phyloP scores from a whole-genome alignment of 495 filamentous ascomycete species.

The Talaromyces liani region DNA sequence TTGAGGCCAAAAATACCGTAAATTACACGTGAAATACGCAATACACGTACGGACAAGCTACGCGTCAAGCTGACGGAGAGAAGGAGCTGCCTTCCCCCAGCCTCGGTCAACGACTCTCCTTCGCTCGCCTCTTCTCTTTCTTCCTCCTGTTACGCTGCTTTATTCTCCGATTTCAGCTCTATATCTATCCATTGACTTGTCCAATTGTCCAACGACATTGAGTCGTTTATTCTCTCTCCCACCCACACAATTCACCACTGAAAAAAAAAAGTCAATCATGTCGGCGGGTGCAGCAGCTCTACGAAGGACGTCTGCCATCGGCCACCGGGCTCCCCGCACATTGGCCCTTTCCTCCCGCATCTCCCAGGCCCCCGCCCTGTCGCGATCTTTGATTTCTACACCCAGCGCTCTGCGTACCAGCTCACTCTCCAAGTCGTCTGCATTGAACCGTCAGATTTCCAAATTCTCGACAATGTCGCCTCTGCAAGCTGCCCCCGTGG shows the following conservation, averaged over 20 bases:
- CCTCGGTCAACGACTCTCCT: not conserved
- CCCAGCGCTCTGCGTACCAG: slow-evolving; percentile 14
- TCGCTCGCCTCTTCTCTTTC: not conserved
- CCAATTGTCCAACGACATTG: not conserved
- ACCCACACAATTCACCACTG: not conserved
- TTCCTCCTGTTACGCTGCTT: not conserved
- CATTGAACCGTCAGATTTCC: slow-evolving; percentile 17
- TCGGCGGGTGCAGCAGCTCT: slow-evolving; percentile 20
- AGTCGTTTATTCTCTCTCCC: not conserved
- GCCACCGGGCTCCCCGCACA: slow-evolving; percentile 44
- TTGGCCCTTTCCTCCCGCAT: slow-evolving; percentile 30
- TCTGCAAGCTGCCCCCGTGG: slow-evolving; percentile 31
- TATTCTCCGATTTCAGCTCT: slow-evolving; percentile 1
- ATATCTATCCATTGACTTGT: not conserved
- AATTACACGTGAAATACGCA: not conserved
- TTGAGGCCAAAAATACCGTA: not conserved
- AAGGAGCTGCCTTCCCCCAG: not conserved
- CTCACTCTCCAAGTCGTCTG: not conserved
- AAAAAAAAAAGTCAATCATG: not conserved
- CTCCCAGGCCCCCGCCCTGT: slow-evolving; percentile 26
- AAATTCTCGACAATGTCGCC: slow-evolving; percentile 43
- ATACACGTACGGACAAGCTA: not conserved
- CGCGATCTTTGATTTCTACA: slow-evolving; percentile 11
- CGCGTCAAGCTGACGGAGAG: slow-evolving; percentile 1
- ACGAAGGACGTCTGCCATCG: slow-evolving; percentile 29